phyloP scores from a whole-genome alignment of 768 basidiomycete genomes.

The Tulasnella sp. region DNA sequence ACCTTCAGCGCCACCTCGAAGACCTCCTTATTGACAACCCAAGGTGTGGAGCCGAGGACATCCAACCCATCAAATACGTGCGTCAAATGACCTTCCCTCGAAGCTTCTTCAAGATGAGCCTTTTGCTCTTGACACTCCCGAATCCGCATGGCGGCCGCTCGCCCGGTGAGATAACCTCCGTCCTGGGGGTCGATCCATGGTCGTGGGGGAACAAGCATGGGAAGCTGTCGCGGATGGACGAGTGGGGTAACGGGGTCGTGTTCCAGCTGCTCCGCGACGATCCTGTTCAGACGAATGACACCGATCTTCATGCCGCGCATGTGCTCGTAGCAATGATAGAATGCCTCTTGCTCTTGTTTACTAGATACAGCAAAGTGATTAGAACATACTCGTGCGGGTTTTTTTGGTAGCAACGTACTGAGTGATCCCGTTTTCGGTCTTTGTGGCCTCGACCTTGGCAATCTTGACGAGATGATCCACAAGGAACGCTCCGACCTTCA shows the following conservation, averaged over 20 bases:
- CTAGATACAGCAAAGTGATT: slow-evolving; percentile 46
- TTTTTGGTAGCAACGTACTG: slow-evolving; percentile 54
- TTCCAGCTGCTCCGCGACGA: slow-evolving; percentile 74
- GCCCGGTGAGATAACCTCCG: slow-evolving; percentile 84
- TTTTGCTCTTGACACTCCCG: slow-evolving; percentile 87
- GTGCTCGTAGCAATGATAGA: slow-evolving; percentile 91
- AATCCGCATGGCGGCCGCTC: slow-evolving; percentile 86
- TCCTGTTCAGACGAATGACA: slow-evolving; percentile 82
- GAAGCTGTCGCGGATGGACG: slow-evolving; percentile 90
- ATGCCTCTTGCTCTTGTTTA: slow-evolving; percentile 82
- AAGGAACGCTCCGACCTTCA: slow-evolving; percentile 79
- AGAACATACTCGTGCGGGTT: neutral
- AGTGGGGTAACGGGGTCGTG: slow-evolving; percentile 70
- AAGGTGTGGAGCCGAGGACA: slow-evolving; percentile 85
- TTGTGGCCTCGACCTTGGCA: slow-evolving; percentile 71
- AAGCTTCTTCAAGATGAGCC: slow-evolving; percentile 74
- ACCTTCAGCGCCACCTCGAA: slow-evolving; percentile 72
- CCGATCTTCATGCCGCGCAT: slow-evolving; percentile 93
- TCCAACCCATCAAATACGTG: slow-evolving; percentile 88
- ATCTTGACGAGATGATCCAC: slow-evolving; percentile 84
- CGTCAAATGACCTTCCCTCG: slow-evolving; percentile 73
- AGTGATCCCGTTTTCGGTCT: slow-evolving; percentile 57
- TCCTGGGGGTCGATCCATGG: slow-evolving; percentile 79
- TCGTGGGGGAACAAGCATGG: slow-evolving; percentile 91
- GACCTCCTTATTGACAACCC: slow-evolving; percentile 80